These are phyloP conservation scores for Boletus calvinii DNA, from an alignment of 1,284 basidiomycete species.

Conservation along the genomic window DNA sequence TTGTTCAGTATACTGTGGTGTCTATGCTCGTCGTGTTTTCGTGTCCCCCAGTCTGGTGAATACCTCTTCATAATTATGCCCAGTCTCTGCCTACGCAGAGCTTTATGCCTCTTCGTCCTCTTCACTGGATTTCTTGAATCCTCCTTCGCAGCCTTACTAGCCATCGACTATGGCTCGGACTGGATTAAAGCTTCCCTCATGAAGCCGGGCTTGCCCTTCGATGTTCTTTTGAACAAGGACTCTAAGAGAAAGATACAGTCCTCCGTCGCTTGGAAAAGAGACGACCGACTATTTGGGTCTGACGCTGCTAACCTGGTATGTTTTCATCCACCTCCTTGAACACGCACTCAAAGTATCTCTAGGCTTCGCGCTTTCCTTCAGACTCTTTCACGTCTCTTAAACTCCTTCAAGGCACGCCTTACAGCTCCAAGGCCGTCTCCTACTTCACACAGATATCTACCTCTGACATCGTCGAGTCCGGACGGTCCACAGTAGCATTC, in stretches of 20 bases:
- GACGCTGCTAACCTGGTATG: slow-evolving; percentile 87
- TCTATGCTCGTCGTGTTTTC: slow-evolving; percentile 18
- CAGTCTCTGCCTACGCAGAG: slow-evolving; percentile 30
- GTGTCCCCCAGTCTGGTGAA: slow-evolving; percentile 16
- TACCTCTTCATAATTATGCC: slow-evolving; percentile 18
- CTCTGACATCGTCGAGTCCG: slow-evolving; percentile 55
- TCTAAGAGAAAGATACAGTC: slow-evolving; percentile 95
- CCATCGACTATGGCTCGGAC: slow-evolving; percentile 95
- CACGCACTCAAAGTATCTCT: slow-evolving; percentile 9
- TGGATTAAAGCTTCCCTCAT: slow-evolving; percentile 96
- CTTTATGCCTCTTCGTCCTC: slow-evolving; percentile 26
- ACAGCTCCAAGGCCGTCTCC: slow-evolving; percentile 57
- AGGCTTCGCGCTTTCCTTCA: slow-evolving; percentile 89
- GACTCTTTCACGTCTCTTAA: slow-evolving; percentile 90
- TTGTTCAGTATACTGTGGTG: not conserved
- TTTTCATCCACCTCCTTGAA: slow-evolving; percentile 17
- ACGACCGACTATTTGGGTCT: slow-evolving; percentile 84
- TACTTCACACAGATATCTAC: slow-evolving; percentile 70
- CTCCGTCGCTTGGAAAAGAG: slow-evolving; percentile 84
- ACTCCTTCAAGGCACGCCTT: slow-evolving; percentile 77
- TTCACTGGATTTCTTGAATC: slow-evolving; percentile 25
- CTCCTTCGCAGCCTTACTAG: slow-evolving; percentile 61
- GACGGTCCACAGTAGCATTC: slow-evolving; percentile 59
- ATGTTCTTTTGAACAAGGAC: slow-evolving; percentile 94
- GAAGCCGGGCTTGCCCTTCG: slow-evolving; percentile 95